phyloP scores from a whole-genome alignment of 129 eudicot genomes.

The Flaveria robusta region DNA sequence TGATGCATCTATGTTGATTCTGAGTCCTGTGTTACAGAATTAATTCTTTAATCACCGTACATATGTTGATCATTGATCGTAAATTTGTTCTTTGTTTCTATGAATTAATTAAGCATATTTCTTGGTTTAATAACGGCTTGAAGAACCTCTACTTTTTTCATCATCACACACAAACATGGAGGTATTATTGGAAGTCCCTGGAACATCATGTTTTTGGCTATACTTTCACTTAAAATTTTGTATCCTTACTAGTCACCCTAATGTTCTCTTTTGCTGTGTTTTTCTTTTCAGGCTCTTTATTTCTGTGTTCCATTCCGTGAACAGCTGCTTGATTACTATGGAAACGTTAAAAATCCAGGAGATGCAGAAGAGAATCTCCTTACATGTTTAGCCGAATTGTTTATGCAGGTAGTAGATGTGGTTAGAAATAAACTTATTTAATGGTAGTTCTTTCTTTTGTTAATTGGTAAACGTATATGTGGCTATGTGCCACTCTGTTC shows the following conservation, averaged over 20 bases:
- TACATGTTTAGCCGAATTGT: conserved; percentile 82
- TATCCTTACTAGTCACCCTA: conserved; percentile 10
- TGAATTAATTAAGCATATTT: background rate
- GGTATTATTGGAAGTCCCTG: background rate
- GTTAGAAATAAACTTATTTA: conserved; percentile 20
- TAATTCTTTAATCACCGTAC: background rate
- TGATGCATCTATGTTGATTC: background rate
- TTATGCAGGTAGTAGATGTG: conserved; percentile 60
- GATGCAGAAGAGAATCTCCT: conserved; percentile 66
- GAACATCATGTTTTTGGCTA: conserved; percentile 13
- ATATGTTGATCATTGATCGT: background rate
- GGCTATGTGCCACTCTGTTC: background rate
- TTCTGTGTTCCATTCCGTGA: conserved; percentile 93
- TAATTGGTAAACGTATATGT: background rate
- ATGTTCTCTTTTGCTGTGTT: conserved; percentile 1
- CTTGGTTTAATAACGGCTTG: background rate
- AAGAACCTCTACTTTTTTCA: background rate
- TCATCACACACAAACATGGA: background rate
- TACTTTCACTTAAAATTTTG: background rate
- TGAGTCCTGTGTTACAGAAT: background rate
- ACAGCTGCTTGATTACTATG: conserved; percentile 73
- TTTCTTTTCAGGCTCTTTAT: conserved; percentile 72
- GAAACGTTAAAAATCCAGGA: conserved; percentile 58
- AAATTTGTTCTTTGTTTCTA: conserved; percentile 7
- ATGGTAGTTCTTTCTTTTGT: conserved; percentile 8